Evolutionary conservation across 1,284 basidiomycete genomes (phyloP).

Genomic region (Sporisorium sorghi): DNA sequence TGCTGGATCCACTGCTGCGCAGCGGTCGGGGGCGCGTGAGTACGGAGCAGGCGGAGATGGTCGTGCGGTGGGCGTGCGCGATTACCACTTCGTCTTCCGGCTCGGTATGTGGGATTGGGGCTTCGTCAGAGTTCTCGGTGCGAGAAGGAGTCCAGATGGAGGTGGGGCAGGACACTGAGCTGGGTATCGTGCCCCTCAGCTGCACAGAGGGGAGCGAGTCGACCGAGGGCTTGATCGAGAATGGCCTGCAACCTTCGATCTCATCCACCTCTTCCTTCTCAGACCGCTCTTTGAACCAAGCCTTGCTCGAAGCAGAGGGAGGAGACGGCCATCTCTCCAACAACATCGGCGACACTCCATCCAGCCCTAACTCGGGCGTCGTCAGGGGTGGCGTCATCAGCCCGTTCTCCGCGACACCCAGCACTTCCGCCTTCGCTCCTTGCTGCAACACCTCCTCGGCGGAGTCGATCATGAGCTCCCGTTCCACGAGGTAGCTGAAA

Average conservation of each 20-base stretch:
- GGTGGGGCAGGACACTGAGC: slow-evolving; percentile 19
- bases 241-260: slow-evolving; percentile 25
- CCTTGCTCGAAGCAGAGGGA: neutral
- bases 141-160: neutral
- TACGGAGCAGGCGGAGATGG: slow-evolving; percentile 6
- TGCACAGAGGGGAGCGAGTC: neutral
- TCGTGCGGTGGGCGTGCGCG: slow-evolving; percentile 12
- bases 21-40: slow-evolving; percentile 27
- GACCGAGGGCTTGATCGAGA: slow-evolving; percentile 3
- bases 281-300: neutral
- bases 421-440: no score
- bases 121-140: neutral
- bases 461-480: neutral
- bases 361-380: slow-evolving; percentile 38
- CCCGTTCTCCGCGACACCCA: slow-evolving; percentile 3
- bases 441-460: neutral
- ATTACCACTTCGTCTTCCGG: slow-evolving; percentile 9
- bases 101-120: neutral
- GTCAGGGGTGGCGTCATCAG: slow-evolving; percentile 36
- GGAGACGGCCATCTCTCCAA: slow-evolving; percentile 31
- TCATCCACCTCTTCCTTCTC: neutral
- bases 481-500: slow-evolving; percentile 37
- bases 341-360: slow-evolving; percentile 21
- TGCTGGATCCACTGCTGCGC: slow-evolving; percentile 3
- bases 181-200: neutral